Conservation (phyloP, 495 filamentous ascomycete species). For the Friedmanniomyces endolithicus region DNA sequence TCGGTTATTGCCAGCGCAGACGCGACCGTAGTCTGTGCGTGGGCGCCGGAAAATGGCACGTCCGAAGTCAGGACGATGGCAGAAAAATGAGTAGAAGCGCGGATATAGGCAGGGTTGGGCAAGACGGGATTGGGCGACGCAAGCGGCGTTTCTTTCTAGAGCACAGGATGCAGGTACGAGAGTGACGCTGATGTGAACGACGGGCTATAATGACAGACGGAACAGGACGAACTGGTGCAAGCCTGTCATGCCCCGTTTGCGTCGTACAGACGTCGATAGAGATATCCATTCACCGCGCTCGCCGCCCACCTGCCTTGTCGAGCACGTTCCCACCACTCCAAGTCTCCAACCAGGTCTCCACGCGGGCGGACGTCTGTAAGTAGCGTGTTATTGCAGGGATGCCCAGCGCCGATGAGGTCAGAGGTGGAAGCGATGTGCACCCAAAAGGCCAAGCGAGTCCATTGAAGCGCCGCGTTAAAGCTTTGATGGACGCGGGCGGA, state of each 20-base stretch:
- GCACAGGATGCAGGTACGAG: conserved; percentile 1
- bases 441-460: neutral
- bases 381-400: conserved; percentile 1
- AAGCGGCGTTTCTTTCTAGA: neutral
- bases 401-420: conserved; percentile 1
- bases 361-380: neutral
- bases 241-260: neutral
- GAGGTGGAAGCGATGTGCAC: neutral
- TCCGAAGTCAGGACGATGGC: neutral
- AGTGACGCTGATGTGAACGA: neutral
- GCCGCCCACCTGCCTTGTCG: neutral
- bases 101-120: neutral
- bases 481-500: neutral
- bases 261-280: neutral
- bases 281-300: neutral
- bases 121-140: neutral
- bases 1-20: neutral
- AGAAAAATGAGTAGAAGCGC: neutral
- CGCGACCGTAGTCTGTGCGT: neutral
- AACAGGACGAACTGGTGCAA: neutral
- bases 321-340: neutral
- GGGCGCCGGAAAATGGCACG: neutral
- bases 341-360: too few relatives aligned
- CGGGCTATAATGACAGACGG: neutral
- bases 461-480: neutral